A percentile compares a stretch with the other conserved stretches of the same genome.
phyloP scores from a whole-genome alignment of 192 early-diverging fungal genomes.

The Linnemannia exigua region DNA sequence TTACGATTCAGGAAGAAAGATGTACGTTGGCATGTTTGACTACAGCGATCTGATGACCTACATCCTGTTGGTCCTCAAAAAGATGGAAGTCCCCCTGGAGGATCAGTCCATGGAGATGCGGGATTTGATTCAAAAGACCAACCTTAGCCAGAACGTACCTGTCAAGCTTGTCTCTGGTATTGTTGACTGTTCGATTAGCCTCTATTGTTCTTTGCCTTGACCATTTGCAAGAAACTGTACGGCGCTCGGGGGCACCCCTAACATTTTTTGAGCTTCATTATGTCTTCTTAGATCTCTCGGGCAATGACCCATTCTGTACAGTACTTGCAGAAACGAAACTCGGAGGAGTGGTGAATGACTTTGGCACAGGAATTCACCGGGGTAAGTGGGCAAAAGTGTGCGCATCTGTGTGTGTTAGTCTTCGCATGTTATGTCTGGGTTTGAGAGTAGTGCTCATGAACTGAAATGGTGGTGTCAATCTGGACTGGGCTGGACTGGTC shows the following conservation, averaged over 20 bases:
- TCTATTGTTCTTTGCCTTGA: too few relatives aligned
- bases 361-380: conserved; percentile 83
- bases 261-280: not conserved
- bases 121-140: conserved; percentile 67
- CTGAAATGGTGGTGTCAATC: not conserved
- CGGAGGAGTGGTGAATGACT: conserved; percentile 76
- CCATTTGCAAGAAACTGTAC: too few relatives aligned
- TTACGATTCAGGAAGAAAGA: conserved; percentile 65
- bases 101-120: conserved; percentile 65
- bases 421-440: not conserved
- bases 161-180: conserved; percentile 75
- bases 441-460: not conserved
- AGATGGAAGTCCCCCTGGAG: conserved; percentile 50
- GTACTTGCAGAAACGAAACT: conserved; percentile 83
- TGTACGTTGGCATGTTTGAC: conserved; percentile 90
- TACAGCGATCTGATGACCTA: conserved; percentile 86
- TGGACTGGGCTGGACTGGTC: not conserved
- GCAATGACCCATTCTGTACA: conserved; percentile 87
- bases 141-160: conserved; percentile 64
- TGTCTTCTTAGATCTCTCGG: conserved; percentile 74
- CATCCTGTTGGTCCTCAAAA: conserved; percentile 74
- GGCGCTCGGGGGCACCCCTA: too few relatives aligned
- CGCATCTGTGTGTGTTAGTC: not conserved
- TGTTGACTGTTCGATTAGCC: too few relatives aligned
- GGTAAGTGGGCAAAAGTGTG: conserved; percentile 36